phyloP scores from a whole-genome alignment of 805 yeast genomes.

The Candida tibetensis region DNA sequence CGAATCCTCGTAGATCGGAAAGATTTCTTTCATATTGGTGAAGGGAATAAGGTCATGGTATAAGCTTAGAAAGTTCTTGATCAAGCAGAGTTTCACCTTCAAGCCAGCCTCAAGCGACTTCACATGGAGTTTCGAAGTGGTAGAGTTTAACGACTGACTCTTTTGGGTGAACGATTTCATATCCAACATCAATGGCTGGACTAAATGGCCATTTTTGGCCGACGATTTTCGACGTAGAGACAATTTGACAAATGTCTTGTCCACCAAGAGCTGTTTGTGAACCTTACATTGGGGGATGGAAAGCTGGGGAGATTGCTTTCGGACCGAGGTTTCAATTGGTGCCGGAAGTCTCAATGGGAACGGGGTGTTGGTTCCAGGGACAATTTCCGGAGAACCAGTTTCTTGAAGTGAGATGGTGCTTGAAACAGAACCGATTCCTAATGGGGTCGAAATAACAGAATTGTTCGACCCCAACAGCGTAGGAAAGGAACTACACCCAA shows the following conservation, averaged over 20 bases:
- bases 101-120: constrained; percentile 52
- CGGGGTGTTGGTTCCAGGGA: too few relatives aligned
- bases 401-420: too few relatives aligned
- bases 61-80: constrained; percentile 42
- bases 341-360: too few relatives aligned
- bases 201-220: constrained; percentile 10
- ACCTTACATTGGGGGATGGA: constrained; percentile 14
- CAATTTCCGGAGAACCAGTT: too few relatives aligned
- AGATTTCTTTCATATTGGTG: constrained; percentile 22
- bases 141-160: not conserved
- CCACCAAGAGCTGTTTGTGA: constrained; percentile 6
- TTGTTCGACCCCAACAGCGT: too few relatives aligned
- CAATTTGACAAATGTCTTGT: constrained; percentile 12
- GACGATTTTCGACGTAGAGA: constrained; percentile 35
- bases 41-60: constrained; percentile 43
- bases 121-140: constrained; percentile 32
- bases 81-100: constrained; percentile 46
- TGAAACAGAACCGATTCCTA: too few relatives aligned
- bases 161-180: too few relatives aligned
- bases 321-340: too few relatives aligned
- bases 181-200: not conserved
- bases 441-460: too few relatives aligned
- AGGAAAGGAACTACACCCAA: too few relatives aligned
- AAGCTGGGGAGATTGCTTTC: too few relatives aligned
- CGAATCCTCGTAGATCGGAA: constrained; percentile 9